Base-by-base conservation (phyloP, 2,329 filamentous ascomycete genomes). In the Sordariomycetes sp. region DNA sequence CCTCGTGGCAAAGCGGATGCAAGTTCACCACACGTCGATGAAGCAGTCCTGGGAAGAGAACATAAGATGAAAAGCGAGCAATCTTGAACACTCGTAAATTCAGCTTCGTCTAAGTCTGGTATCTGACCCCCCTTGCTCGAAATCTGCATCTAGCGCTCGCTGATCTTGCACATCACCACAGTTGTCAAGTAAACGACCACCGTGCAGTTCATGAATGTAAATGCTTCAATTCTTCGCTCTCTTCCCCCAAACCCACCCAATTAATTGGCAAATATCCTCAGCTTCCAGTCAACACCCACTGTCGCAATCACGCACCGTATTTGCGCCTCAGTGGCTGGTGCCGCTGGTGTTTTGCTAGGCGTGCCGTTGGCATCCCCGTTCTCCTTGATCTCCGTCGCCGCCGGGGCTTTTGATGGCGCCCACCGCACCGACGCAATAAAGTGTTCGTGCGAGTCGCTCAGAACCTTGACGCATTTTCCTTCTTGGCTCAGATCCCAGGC, bases 401-500 rank as follows among this genome's bases (percentile, higher is more conserved):
- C 21, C 30, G 45, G 52, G 3, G 59, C 49, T 3, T 57, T 56
- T 25, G 76, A 76, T 0, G 88, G 88, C 3, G 87, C 90, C 88
- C 90, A 96, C 41, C 86, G 65, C 48, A 95, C 68, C 51, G 84
- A 90, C 39, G 76, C 87, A 32, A 95, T 75, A 49, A 96, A 95
- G 51, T 87, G 86, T 5, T 72, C 78, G 52, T 94, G 87, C 0
- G 78, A 79, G 42, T 86, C 84, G 24, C 71, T 68, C 12, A 96
- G 63, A 1, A 77, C 79, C 58, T 90, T 90, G 45, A 94, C 86
- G 47, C 86, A 90, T 50, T 87, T 88, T 27, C 85, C 86, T 54
- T 94, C 87, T 53, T 96, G 90, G 18, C 74, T 72, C 18, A 96
- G 64, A 61, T 96, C 90, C 90, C 90, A 96, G 64, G 88, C 95